Conservation (phyloP, 495 filamentous ascomycete genomes). For the Lasiosphaeria miniovina region DNA sequence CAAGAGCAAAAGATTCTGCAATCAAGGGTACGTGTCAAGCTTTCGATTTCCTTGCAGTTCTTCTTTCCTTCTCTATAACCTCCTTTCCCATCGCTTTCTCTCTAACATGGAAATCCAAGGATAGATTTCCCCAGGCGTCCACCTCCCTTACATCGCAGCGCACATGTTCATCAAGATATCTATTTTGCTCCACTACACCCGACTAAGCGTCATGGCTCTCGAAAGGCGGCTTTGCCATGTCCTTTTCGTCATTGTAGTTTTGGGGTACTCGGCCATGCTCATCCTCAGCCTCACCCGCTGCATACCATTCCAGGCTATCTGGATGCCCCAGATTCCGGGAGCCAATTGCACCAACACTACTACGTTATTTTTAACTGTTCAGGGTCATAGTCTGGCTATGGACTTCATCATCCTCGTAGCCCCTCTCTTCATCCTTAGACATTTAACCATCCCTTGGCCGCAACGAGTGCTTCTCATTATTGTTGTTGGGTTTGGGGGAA, state of each 20-base stretch:
- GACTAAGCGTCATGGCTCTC: conserved; percentile 10
- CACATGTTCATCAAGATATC: conserved; percentile 16
- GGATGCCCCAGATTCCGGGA: conserved; percentile 8
- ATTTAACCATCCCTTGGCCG: conserved; percentile 4
- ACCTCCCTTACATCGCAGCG: not conserved
- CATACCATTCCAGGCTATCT: conserved; percentile 7
- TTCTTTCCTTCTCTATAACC: not conserved
- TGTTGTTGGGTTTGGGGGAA: conserved; percentile 10
- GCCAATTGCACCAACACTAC: conserved; percentile 7
- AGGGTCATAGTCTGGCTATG: conserved; percentile 6
- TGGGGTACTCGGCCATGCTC: conserved; percentile 3
- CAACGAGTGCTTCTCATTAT: conserved; percentile 9
- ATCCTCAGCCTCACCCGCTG: conserved; percentile 9
- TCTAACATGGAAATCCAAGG: not conserved
- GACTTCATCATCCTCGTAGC: conserved; percentile 11
- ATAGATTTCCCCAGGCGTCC: conserved; percentile 1
- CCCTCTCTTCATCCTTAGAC: conserved; percentile 11
- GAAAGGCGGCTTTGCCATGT: conserved; percentile 12
- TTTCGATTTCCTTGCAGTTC: not conserved
- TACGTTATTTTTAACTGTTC: conserved; percentile 5
- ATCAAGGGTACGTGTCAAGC: not conserved
- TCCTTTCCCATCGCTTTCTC: too few relatives aligned
- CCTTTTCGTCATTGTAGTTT: conserved; percentile 3
- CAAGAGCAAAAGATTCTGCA: not conserved
- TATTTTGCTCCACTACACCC: conserved; percentile 11